A percentile compares a stretch with the other conserved stretches of the same genome.
Conservation (phyloP, 805 yeast genomes). For the Komagataella populi region DNA sequence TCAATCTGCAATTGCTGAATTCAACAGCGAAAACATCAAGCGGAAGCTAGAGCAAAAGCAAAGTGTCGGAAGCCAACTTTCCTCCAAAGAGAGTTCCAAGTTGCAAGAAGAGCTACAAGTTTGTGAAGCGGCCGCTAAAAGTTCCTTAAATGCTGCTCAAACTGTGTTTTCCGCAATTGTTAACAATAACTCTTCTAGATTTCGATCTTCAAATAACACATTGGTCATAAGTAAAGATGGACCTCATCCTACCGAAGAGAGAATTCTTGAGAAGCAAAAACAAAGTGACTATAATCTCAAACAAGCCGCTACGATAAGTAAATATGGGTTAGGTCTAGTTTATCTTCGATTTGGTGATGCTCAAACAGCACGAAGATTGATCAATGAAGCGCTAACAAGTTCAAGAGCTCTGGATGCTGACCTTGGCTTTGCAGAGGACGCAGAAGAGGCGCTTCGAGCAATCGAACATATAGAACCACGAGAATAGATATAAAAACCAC, state of each 20-base stretch:
- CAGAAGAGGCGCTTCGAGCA: neutral
- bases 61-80: neutral
- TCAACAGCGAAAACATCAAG: neutral
- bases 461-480: neutral
- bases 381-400: neutral
- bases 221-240: neutral
- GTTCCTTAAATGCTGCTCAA: slow-evolving; percentile 3
- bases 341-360: neutral
- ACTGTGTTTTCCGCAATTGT: neutral
- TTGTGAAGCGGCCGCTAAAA: slow-evolving; percentile 6
- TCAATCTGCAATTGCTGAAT: neutral
- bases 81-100: slow-evolving; percentile 2
- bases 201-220: neutral
- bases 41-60: neutral
- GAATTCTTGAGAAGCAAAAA: neutral
- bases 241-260: neutral
- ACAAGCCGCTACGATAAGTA: neutral
- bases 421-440: neutral
- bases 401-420: neutral
- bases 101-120: slow-evolving; percentile 6
- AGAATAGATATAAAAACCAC: neutral
- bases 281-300: neutral
- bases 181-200: neutral
- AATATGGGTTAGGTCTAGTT: neutral
- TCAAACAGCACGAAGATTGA: neutral